phyloP scores from a whole-genome alignment of 768 basidiomycete species.

The Collybiopsis luxurians region DNA sequence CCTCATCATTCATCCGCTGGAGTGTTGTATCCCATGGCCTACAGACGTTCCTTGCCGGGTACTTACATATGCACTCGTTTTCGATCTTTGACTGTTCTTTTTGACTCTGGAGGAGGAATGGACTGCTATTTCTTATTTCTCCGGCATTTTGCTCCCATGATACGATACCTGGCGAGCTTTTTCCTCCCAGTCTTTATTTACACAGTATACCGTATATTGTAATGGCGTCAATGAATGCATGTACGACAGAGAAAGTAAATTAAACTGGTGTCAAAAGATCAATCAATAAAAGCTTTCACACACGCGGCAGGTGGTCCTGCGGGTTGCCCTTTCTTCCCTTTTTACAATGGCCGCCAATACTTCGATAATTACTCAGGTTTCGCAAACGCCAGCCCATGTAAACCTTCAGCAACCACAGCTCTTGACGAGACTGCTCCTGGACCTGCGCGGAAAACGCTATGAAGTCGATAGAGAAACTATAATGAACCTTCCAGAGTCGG shows the following conservation, averaged over 20 bases:
- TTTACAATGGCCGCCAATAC: constrained; percentile 23
- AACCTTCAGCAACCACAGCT: constrained; percentile 78
- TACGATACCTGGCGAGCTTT: constrained; percentile 14
- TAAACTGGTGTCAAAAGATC: background rate
- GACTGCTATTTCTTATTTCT: too few species aligned
- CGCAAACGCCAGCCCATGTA: constrained; percentile 61
- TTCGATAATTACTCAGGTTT: constrained; percentile 58
- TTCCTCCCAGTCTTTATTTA: constrained; percentile 1
- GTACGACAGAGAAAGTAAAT: background rate
- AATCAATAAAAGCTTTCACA: background rate
- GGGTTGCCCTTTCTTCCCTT: background rate
- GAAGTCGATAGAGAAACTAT: constrained; percentile 96
- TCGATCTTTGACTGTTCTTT: background rate
- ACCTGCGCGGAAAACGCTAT: constrained; percentile 88
- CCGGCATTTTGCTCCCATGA: background rate
- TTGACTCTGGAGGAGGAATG: too few species aligned
- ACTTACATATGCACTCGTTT: too few species aligned
- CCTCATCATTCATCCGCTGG: too few species aligned
- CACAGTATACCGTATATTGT: constrained; percentile 11
- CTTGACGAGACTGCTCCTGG: constrained; percentile 84
- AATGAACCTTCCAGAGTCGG: constrained; percentile 98
- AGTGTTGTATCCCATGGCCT: too few species aligned
- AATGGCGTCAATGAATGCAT: constrained; percentile 7
- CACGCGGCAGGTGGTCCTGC: background rate
- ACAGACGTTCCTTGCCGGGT: too few species aligned